Conservation (phyloP, 2,329 filamentous ascomycete species). For the Paraconiothyrium brasiliense region DNA sequence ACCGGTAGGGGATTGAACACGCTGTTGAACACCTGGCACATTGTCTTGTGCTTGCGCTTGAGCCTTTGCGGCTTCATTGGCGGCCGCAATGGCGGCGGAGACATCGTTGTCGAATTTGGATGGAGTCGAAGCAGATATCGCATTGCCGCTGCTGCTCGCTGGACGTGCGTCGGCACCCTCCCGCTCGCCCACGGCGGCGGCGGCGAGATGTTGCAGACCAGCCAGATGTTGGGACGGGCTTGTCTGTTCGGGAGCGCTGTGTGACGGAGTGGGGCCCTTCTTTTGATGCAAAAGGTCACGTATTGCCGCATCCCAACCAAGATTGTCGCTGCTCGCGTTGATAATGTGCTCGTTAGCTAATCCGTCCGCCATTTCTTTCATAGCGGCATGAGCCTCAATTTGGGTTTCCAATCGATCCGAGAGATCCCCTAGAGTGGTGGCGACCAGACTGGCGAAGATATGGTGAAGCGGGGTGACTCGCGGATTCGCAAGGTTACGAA, state of each 20-base stretch:
- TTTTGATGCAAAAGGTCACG: constrained; percentile 44
- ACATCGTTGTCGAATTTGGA: constrained; percentile 44
- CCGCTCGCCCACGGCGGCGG: constrained; percentile 50
- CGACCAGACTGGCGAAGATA: constrained; percentile 48
- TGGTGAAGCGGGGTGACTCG: constrained; percentile 47
- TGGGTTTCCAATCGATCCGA: constrained; percentile 47
- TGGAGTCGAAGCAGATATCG: constrained; percentile 22
- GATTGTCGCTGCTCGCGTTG: constrained; percentile 38
- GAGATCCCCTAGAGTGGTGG: constrained; percentile 45
- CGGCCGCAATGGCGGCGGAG: constrained; percentile 48
- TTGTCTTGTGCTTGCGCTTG: constrained; percentile 44
- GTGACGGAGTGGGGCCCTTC: constrained; percentile 33
- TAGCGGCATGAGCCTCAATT: constrained; percentile 45
- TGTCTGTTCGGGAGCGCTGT: constrained; percentile 33
- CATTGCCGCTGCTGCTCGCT: constrained; percentile 38
- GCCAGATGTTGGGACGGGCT: constrained; percentile 46
- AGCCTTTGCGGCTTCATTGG: constrained; percentile 47
- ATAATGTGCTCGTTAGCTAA: constrained; percentile 45
- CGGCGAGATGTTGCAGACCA: constrained; percentile 50
- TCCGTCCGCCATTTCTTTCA: constrained; percentile 49
- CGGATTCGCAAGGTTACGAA: constrained; percentile 36
- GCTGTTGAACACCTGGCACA: constrained; percentile 46
- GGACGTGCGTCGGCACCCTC: constrained; percentile 40
- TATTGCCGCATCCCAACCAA: constrained; percentile 49
- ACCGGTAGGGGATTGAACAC: constrained; percentile 29